phyloP scores from a whole-genome alignment of 805 yeast genomes.

The Ogataea philodendri region DNA sequence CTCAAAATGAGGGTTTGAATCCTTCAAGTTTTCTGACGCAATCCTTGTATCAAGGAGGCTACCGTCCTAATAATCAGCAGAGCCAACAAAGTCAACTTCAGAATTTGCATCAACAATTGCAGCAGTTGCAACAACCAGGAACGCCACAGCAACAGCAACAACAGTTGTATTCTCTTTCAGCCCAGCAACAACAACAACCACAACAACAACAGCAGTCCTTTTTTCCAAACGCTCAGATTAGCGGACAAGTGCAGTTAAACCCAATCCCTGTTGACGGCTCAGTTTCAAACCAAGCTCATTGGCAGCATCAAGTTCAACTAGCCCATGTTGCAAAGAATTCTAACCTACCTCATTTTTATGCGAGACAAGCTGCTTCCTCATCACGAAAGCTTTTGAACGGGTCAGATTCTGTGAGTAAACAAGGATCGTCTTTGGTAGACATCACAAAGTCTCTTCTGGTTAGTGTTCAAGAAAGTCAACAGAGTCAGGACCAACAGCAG shows the following conservation, averaged over 20 bases:
- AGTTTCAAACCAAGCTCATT: constrained; percentile 43
- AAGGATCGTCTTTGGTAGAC: constrained; percentile 38
- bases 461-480: constrained; percentile 32
- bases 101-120: constrained; percentile 26
- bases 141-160: constrained; percentile 28
- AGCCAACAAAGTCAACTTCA: constrained; percentile 27
- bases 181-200: constrained; percentile 33
- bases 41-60: constrained; percentile 40
- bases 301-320: constrained; percentile 80
- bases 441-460: constrained; percentile 38
- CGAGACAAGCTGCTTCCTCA: constrained; percentile 74
- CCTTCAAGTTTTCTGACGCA: constrained; percentile 40
- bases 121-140: constrained; percentile 28
- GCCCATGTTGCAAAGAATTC: constrained; percentile 69
- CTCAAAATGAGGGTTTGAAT: constrained; percentile 29
- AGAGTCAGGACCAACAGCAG: constrained; percentile 24
- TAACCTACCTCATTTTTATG: constrained; percentile 74
- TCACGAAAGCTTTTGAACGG: constrained; percentile 46
- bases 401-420: constrained; percentile 31
- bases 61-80: constrained; percentile 32
- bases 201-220: constrained; percentile 19
- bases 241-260: constrained; percentile 26
- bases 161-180: constrained; percentile 23
- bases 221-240: constrained; percentile 20
- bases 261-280: constrained; percentile 36